Base-by-base conservation (phyloP, 768 basidiomycete species). In the Naganishia vaughanmartiniae region DNA sequence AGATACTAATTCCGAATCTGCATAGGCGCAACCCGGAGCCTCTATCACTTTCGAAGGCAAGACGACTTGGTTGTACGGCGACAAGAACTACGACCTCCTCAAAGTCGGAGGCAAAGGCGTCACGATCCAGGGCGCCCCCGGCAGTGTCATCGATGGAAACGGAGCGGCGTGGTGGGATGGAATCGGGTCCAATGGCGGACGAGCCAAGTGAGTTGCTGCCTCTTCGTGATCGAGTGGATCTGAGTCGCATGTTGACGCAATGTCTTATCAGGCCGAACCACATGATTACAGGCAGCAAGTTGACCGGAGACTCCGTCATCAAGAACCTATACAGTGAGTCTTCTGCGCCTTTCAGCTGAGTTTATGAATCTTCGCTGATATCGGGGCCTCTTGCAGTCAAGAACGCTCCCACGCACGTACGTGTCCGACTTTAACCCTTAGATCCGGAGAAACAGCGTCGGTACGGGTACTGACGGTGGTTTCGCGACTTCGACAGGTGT, bases 131-230 rank as follows among this genome's bases (percentile, higher is more conserved):
- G 72, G 72, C 36, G 69, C 72, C 10, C 67, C 72, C 4, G 70
- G 72, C 26, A 70, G 68, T 46, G 72, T 73, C 6, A 54, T 73
- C 28, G 72, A 73, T 28, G 72, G 72, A 9, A 73, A 73, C 31
- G 72, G 72, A 17, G 58, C 72, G 6, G 72, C 72, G 2, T 73
- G 72, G 72, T 70, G 72, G 72, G 72, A 73, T 60, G 72, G 72
- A 19, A 66, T 65, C n/a, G 72, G 72, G 24, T 70, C 63, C 34
- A 73, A 73, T 30, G 72, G 72, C 9, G 72, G 72, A 28, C 28
- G 54, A 53, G 53, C 53, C 36, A 73, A 73, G 72, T 73, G 33
- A 30, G 69, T 24, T 11, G 2, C 42, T 42, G 42, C 10, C 28
- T 4, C 6, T 46, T 31, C 19, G 15, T 10, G 21, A 31, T 26